Evolutionary conservation across 495 filamentous ascomycete genomes (phyloP).

Genomic region (Neurospora sp.): DNA sequence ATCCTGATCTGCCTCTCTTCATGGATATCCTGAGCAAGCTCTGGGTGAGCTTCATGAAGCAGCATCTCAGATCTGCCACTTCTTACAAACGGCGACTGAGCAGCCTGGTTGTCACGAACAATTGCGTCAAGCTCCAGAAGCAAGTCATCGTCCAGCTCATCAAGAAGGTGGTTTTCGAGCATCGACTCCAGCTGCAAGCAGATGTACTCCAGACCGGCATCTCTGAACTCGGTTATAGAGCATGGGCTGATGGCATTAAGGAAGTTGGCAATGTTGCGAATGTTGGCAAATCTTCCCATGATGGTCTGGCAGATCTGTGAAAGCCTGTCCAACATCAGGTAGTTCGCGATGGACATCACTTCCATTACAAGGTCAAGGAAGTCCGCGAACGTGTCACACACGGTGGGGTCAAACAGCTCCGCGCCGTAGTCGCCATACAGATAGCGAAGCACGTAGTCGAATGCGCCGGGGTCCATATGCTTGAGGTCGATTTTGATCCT

Average conservation of each 20-base stretch:
- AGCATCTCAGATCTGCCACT: slow-evolving; percentile 61
- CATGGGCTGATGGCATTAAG: slow-evolving; percentile 77
- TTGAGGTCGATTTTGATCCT: slow-evolving; percentile 67
- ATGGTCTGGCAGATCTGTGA: slow-evolving; percentile 82
- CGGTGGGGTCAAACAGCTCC: slow-evolving; percentile 70
- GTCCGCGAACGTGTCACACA: slow-evolving; percentile 60
- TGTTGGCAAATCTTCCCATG: slow-evolving; percentile 79
- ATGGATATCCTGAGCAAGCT: slow-evolving; percentile 38
- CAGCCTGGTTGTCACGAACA: slow-evolving; percentile 71
- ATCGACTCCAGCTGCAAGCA: slow-evolving; percentile 83
- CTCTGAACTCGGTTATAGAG: slow-evolving; percentile 74
- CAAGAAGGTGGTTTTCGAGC: slow-evolving; percentile 76
- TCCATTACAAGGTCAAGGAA: slow-evolving; percentile 86
- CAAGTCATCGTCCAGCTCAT: slow-evolving; percentile 78
- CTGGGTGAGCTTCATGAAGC: slow-evolving; percentile 61
- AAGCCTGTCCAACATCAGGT: slow-evolving; percentile 87
- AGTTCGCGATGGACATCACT: slow-evolving; percentile 81
- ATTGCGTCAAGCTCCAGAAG: slow-evolving; percentile 66
- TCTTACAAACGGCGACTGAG: slow-evolving; percentile 61
- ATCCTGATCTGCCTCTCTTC: slow-evolving; percentile 40
- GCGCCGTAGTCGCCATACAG: slow-evolving; percentile 76
- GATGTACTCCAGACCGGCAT: slow-evolving; percentile 81
- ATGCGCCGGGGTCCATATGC: slow-evolving; percentile 61
- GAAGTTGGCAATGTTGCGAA: slow-evolving; percentile 74
- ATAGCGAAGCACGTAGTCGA: slow-evolving; percentile 69